These are phyloP conservation scores for Phytophthora vignae DNA, from an alignment of 352 stramenopile species.

Conservation along the genomic window DNA sequence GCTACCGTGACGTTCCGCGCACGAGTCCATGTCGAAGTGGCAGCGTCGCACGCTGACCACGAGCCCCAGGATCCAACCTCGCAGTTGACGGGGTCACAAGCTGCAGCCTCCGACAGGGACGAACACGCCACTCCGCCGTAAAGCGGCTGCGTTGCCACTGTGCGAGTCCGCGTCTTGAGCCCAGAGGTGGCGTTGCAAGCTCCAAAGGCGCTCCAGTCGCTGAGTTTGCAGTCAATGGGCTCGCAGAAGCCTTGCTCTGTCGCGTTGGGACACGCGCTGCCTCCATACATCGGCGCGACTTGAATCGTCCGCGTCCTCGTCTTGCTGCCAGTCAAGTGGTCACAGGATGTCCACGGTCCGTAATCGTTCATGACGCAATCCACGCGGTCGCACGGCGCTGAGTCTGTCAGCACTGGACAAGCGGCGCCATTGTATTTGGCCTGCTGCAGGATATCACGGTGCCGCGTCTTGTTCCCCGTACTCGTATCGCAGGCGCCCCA, in stretches of 20 bases:
- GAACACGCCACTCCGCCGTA: constrained; percentile 52
- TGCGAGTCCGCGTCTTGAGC: constrained; percentile 52
- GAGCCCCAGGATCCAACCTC: constrained; percentile 40
- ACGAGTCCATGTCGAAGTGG: constrained; percentile 34
- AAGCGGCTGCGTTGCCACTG: constrained; percentile 26
- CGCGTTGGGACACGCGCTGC: constrained; percentile 40
- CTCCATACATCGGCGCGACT: constrained; percentile 45
- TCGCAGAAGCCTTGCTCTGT: constrained; percentile 44
- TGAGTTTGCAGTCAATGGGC: constrained; percentile 53
- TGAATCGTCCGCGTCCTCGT: constrained; percentile 41
- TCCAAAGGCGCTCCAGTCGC: constrained; percentile 47
- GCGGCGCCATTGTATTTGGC: constrained; percentile 40
- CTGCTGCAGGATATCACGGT: constrained; percentile 43
- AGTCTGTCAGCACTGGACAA: constrained; percentile 42
- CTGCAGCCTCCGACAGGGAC: constrained; percentile 27
- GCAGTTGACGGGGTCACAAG: constrained; percentile 66
- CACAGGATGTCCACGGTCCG: constrained; percentile 40
- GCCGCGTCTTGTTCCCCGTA: constrained; percentile 44
- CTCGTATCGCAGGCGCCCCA: constrained; percentile 46
- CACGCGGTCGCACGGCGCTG: constrained; percentile 39
- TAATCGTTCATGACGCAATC: constrained; percentile 52
- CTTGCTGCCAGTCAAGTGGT: constrained; percentile 33
- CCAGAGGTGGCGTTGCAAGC: constrained; percentile 39
- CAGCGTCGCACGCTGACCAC: constrained; percentile 42
- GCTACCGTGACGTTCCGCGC: constrained; percentile 40